These are phyloP conservation scores for Xenoacremonium recifei DNA, from an alignment of 2,329 filamentous ascomycete genomes.

Conservation along the genomic window DNA sequence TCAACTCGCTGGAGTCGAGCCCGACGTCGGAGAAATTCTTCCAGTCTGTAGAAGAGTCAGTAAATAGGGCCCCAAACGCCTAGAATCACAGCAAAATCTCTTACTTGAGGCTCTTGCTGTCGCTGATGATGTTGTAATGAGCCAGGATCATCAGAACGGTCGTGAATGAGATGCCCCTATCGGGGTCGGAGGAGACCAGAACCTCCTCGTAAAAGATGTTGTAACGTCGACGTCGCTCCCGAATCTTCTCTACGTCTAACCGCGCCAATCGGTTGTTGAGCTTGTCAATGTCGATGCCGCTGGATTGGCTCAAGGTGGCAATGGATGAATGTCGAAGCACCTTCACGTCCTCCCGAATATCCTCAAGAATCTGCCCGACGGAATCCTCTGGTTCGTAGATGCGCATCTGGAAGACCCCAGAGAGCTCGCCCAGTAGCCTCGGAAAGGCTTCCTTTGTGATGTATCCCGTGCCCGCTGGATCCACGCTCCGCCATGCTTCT, in stretches of 20 bases:
- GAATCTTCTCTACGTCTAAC: conserved; percentile 75
- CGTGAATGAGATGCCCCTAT: conserved; percentile 87
- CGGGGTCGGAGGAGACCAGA: conserved; percentile 86
- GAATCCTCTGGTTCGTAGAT: conserved; percentile 92
- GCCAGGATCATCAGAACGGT: conserved; percentile 92
- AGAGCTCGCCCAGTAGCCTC: conserved; percentile 83
- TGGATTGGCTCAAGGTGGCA: conserved; percentile 47
- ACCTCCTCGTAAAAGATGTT: conserved; percentile 98
- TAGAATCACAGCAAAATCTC: conserved; percentile 16
- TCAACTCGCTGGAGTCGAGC: conserved; percentile 91
- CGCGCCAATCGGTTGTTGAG: conserved; percentile 70
- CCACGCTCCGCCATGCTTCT: conserved; percentile 94
- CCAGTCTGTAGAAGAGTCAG: conserved; percentile 58
- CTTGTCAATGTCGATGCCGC: conserved; percentile 69
- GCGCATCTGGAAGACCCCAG: conserved; percentile 94
- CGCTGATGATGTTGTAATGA: conserved; percentile 98
- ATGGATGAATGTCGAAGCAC: conserved; percentile 55
- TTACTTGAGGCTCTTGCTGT: conserved; percentile 88
- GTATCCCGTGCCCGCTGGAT: conserved; percentile 86
- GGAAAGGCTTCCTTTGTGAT: conserved; percentile 91
- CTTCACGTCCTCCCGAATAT: conserved; percentile 63
- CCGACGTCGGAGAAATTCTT: conserved; percentile 89
- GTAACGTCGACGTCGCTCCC: conserved; percentile 72
- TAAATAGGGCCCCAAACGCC: background rate
- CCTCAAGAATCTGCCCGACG: conserved; percentile 80